These are phyloP conservation scores for Colletotrichum sublineola DNA, from an alignment of 2,329 filamentous ascomycete genomes.

Conservation along the genomic window DNA sequence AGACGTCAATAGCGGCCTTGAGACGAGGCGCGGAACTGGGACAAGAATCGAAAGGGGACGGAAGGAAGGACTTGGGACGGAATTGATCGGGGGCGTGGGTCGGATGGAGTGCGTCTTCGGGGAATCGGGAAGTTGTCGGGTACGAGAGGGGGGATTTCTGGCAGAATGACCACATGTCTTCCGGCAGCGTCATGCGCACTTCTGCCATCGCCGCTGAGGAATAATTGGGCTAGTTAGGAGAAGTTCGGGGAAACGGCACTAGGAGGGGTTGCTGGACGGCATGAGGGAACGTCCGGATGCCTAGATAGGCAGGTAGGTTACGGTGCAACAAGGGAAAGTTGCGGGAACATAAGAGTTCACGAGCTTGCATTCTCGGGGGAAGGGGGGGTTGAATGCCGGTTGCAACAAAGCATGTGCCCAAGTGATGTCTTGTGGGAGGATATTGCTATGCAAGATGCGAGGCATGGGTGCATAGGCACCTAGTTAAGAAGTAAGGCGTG, in stretches of 20 bases:
- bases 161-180: conserved; percentile 8
- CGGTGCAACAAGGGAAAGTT: background rate
- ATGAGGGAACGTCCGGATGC: background rate
- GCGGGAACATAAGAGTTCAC: conserved; percentile 12
- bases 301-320: conserved; percentile 12
- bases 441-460: background rate
- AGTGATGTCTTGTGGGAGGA: background rate
- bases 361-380: conserved; percentile 12
- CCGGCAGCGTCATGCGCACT: conserved; percentile 1
- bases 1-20: conserved; percentile 16
- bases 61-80: conserved; percentile 1
- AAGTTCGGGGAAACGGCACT: conserved; percentile 28
- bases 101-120: conserved; percentile 27
- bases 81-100: conserved; percentile 10
- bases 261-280: background rate
- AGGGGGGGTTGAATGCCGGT: conserved; percentile 2
- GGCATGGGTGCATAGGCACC: background rate
- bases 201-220: background rate
- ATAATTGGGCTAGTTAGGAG: conserved; percentile 19
- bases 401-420: conserved; percentile 15
- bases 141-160: conserved; percentile 18
- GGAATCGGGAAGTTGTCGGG: conserved; percentile 33
- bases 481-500: background rate
- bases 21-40: conserved; percentile 31
- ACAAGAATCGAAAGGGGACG: conserved; percentile 7